Evolutionary conservation across 768 basidiomycete species (phyloP), one percentile per base, ranked within the genome.

Genomic region (Mycena crocata): DNA sequence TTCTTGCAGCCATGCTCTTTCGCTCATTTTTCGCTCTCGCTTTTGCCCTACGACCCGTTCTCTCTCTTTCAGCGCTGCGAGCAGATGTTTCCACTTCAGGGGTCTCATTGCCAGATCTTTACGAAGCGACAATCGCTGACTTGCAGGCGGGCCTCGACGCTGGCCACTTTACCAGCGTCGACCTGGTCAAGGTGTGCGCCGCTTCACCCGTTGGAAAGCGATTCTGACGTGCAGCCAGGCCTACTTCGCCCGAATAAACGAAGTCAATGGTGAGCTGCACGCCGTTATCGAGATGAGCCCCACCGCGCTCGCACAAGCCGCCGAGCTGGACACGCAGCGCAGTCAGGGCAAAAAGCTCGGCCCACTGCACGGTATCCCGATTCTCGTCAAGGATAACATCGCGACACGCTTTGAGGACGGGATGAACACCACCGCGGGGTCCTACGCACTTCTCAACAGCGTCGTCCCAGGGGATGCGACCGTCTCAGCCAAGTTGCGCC

Each of bases 181-280:
- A 90, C 71, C 82, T 90, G 8, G 86, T 90, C 30, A 87, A 88
- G 79, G 89, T 87, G 60, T 31, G 75, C 50, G 15, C 57, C 39
- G 15, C 40, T 24, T 21, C 21, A 52, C 17, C 19, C 44, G 35
- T 50, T 40, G 40, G 19, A 24, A 28, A 28, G 57, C 40, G 8
- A 17, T 35, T 34, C 57, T 60, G 48, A 62, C 44, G 35, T 34
- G 14, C 45, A 42, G 26, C 21, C 58, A 91, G 90, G 87, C 88
- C 4, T 91, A 91, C 74, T 79, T 90, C 69, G 84, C 86, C 14
- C 83, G 90, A 10, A 90, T 91, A n/a, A 86, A 89, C 2, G 86
- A 91, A 72, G 90, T 92, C 21, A 91, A 91, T 72, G 70, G 85
- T 21, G 79, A 86, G 62, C 77, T 92, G 13, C 86, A 83, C 19